Evolutionary conservation across 257 asterid genomes (phyloP).

Genomic region (Gynochthodes officinalis): DNA sequence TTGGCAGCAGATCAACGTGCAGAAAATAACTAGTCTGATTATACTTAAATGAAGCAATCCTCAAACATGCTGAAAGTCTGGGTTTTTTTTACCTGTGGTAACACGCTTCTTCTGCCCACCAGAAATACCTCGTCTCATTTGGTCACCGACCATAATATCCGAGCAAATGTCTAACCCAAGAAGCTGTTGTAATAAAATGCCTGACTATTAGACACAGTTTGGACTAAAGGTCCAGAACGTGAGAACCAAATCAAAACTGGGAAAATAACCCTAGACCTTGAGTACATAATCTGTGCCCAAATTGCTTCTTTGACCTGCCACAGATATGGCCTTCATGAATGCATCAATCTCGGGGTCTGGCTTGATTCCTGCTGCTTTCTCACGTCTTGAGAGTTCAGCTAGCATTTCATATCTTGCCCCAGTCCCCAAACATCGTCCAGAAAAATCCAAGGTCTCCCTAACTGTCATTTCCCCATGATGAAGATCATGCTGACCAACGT

Average conservation of each 20-base stretch:
- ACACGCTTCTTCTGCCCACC: constrained; percentile 97
- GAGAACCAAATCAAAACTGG: not conserved
- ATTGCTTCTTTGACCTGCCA: constrained; percentile 79
- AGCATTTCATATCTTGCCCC: constrained; percentile 86
- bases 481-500: constrained; percentile 81
- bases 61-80: not conserved
- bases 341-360: constrained; percentile 91
- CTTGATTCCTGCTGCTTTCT: constrained; percentile 73
- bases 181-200: constrained; percentile 39
- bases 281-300: constrained; percentile 81
- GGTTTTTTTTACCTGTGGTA: constrained; percentile 31
- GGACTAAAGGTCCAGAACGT: too few species aligned
- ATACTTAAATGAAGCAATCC: not conserved
- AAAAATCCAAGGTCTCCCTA: constrained; percentile 72
- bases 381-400: constrained; percentile 71
- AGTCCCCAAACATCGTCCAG: constrained; percentile 90
- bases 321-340: constrained; percentile 90
- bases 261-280: constrained; percentile 44
- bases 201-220: not conserved
- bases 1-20: too few species aligned
- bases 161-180: constrained; percentile 94
- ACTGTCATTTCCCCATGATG: constrained; percentile 98
- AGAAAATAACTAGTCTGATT: not conserved
- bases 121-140: constrained; percentile 90
- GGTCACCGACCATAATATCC: constrained; percentile 83